Base-by-base conservation (phyloP, 495 filamentous ascomycete species). In the Aspergillus sclerotiicarbonarius region DNA sequence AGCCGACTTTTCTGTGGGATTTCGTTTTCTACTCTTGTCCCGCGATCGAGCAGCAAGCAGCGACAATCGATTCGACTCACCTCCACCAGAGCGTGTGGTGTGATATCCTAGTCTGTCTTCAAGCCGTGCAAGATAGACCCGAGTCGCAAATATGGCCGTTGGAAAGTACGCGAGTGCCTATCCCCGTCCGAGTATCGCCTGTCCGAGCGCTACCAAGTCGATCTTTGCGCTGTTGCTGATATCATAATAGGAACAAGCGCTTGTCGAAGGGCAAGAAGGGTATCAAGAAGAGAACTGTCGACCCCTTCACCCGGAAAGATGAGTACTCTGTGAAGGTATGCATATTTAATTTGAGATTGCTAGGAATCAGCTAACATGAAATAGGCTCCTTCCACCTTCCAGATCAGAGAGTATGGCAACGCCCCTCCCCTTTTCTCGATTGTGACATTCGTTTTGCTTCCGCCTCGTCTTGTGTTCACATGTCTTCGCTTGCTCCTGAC, bases 231-330 rank as follows among this genome's bases (percentile, higher is more conserved):
- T 56, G 57, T 67, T 54, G 41, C 63, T 71, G 48, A 69, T 67
- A 30, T 31, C 61, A 54, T 60, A 32, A 15, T 71, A 98, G 95
- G 89, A 98, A 98, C 85, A 98, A 98, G 91, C 90, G 94, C 78
- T 86, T 98, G 82, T 98, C 94, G 51, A 98, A 98, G 84, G 95
- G 94, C 83, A 98, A 98, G 90, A 98, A 98, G 87, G 94, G 94
- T 76, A 86, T 98, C 71, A 98, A 98, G 90, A 98, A 98, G 94
- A 92, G 90, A 80, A 87, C 90, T 56, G 87, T 91, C 73, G 94
- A 98, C 76, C 95, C 94, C 66, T 98, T 98, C 82, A 82, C 92
- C 71, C 87, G 92, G 70, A 98, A 98, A 84, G 93, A 98, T 77
- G 97, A 96, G 89, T 98, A 91, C 82, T 89, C 88, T 62, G 86